Percentiles rank a stretch among this genome's conserved stretches.
phyloP scores from a whole-genome alignment of 2,329 filamentous ascomycete species.

The Phyllosticta ampelicida region DNA sequence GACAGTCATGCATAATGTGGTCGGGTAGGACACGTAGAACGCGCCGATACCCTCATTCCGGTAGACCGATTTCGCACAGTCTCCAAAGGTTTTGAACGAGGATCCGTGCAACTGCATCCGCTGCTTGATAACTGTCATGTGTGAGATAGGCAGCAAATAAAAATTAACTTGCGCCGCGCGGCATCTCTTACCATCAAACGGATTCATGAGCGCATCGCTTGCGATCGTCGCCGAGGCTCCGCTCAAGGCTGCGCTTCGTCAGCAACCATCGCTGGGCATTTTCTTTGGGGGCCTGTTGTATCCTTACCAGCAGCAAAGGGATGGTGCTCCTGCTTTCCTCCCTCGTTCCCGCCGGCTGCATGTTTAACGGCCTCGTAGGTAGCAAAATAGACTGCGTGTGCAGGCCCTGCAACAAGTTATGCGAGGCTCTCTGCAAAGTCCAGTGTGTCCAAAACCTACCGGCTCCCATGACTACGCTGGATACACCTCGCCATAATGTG shows the following conservation, averaged over 20 bases:
- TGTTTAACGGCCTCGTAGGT: slow-evolving; percentile 98
- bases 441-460: slow-evolving; percentile 41
- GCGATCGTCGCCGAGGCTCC: slow-evolving; percentile 93
- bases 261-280: slow-evolving; percentile 19
- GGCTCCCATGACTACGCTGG: slow-evolving; percentile 89
- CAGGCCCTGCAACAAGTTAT: slow-evolving; percentile 56
- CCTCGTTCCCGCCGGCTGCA: slow-evolving; percentile 82
- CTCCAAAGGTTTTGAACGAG: slow-evolving; percentile 73
- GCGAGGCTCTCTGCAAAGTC: not conserved
- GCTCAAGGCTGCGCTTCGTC: slow-evolving; percentile 58
- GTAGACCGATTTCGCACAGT: slow-evolving; percentile 85
- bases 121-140: slow-evolving; percentile 79
- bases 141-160: slow-evolving; percentile 14
- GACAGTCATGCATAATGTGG: slow-evolving; percentile 95
- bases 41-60: slow-evolving; percentile 75
- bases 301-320: slow-evolving; percentile 75
- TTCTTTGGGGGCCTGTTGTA: slow-evolving; percentile 1
- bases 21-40: slow-evolving; percentile 98
- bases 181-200: slow-evolving; percentile 71
- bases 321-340: slow-evolving; percentile 78
- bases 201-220: slow-evolving; percentile 98
- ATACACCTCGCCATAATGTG: slow-evolving; percentile 92
- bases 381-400: slow-evolving; percentile 95
- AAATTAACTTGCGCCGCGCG: not conserved
- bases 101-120: slow-evolving; percentile 98